Evolutionary conservation across 2,329 filamentous ascomycete genomes (phyloP), one percentile per base, ranked within the genome.

Genomic region (Exophiala dermatitidis): DNA sequence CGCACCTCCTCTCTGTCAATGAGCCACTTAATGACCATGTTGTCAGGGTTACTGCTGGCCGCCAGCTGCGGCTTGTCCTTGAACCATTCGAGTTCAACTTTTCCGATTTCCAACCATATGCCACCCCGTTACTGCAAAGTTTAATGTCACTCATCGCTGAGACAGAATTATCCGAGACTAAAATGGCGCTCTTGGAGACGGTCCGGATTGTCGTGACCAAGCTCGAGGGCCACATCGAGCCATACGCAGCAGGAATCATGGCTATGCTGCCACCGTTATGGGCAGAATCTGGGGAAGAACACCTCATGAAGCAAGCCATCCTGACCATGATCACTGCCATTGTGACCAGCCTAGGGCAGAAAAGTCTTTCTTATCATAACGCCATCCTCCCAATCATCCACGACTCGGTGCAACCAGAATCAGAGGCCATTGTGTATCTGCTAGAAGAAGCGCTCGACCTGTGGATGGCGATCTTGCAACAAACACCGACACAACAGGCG

Each of bases 301-400:
- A 90, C 70, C 81, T 97, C 68, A 86, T 96, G 76, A 97, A 97
- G 69, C 90, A 96, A 70, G 84, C 89, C 1, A 90, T 97, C 48
- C 79, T 97, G 53, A 88, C 86, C 2, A 85, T 97, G 37, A 82
- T 97, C 48, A 79, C 88, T 1, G 85, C 89, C 1, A 76, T 98
- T 9, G 87, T 95, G n/a, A 83, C 83, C 66, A 86, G 90, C 1
- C 87, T 97, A 81, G 88, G 86, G 54, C 77, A 80, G 8, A 80
- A 85, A 6, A 93, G 89, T 3, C 79, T 84, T 57, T 79, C 83
- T 12, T 95, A 94, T 62, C 89, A 96, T 59, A 70, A 77, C 10
- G 76, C 90, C 48, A 86, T 96, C 62, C 72, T 95, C 12, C 90
- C 91, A 0, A 79, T 97, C 47, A 85, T 98, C 40, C 77, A 82